phyloP scores from a whole-genome alignment of 495 filamentous ascomycete genomes.

The Hypoxylon intermedium region DNA sequence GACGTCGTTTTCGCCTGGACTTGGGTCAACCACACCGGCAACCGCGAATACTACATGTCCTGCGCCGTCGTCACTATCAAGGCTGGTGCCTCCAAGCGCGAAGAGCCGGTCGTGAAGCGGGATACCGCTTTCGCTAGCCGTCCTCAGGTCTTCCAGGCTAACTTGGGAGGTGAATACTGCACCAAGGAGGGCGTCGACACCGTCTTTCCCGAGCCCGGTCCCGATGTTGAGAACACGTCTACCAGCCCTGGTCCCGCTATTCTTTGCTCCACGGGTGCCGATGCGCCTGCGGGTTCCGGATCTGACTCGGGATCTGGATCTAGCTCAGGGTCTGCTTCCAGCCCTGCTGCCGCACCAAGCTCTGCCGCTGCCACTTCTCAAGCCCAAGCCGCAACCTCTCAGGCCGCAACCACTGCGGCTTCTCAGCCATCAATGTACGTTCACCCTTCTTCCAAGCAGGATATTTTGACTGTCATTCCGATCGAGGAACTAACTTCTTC shows the following conservation, averaged over 20 bases:
- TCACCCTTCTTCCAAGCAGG: neutral
- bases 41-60: constrained; percentile 74
- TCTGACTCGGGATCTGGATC: constrained; percentile 28
- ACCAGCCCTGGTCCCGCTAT: constrained; percentile 40
- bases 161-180: constrained; percentile 60
- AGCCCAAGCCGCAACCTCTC: constrained; percentile 5
- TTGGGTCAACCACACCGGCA: constrained; percentile 69
- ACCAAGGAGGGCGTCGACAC: constrained; percentile 64
- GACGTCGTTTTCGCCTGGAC: constrained; percentile 71
- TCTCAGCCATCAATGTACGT: constrained; percentile 24
- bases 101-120: constrained; percentile 33
- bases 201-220: constrained; percentile 76
- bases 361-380: constrained; percentile 14
- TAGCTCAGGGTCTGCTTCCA: constrained; percentile 33
- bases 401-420: constrained; percentile 2
- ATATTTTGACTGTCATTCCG: constrained; percentile 19
- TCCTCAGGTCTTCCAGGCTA: constrained; percentile 66
- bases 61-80: constrained; percentile 66
- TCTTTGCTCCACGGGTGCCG: constrained; percentile 44
- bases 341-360: constrained; percentile 19
- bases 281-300: constrained; percentile 36
- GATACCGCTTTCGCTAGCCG: constrained; percentile 56
- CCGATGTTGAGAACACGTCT: constrained; percentile 58
- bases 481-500: constrained; percentile 27
- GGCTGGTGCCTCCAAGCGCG: constrained; percentile 45